Percentiles rank a stretch among this genome's conserved stretches.
Evolutionary conservation across 352 stramenopile genomes (phyloP).

Genomic region (Thraustochytrium striatum): DNA sequence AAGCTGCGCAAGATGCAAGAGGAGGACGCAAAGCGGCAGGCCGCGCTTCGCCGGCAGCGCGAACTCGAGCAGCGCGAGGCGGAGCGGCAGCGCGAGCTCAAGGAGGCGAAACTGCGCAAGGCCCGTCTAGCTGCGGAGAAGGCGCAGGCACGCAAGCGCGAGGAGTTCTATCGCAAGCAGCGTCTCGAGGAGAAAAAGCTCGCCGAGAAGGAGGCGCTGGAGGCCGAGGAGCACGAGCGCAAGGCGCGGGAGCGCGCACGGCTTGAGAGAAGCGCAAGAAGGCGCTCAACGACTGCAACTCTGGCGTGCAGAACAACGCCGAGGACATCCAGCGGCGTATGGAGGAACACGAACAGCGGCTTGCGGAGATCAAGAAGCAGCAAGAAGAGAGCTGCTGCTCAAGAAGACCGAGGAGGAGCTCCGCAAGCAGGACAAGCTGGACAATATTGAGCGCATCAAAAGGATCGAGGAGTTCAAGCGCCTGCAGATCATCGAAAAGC

Average conservation of each 20-base stretch:
- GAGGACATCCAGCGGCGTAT: constrained; percentile 10
- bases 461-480: constrained; percentile 35
- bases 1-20: constrained; percentile 26
- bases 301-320: constrained; percentile 6
- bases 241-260: constrained; percentile 24
- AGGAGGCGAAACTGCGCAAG: constrained; percentile 26
- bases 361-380: constrained; percentile 20
- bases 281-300: constrained; percentile 16
- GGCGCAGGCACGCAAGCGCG: neutral
- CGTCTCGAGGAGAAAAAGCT: neutral
- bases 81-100: neutral
- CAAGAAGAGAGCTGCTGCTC: constrained; percentile 13
- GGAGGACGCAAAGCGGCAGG: neutral
- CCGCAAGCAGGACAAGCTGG: constrained; percentile 44
- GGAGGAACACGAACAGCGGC: constrained; percentile 18
- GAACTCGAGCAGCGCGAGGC: constrained; percentile 17
- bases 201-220: neutral
- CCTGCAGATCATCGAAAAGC: constrained; percentile 39
- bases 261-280: constrained; percentile 11
- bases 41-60: neutral
- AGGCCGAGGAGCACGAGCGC: constrained; percentile 17
- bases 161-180: constrained; percentile 24
- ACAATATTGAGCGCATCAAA: constrained; percentile 45
- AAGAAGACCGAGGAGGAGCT: constrained; percentile 19
- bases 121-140: constrained; percentile 9